phyloP scores from a whole-genome alignment of 768 basidiomycete genomes.

The Pisolithus tinctorius region DNA sequence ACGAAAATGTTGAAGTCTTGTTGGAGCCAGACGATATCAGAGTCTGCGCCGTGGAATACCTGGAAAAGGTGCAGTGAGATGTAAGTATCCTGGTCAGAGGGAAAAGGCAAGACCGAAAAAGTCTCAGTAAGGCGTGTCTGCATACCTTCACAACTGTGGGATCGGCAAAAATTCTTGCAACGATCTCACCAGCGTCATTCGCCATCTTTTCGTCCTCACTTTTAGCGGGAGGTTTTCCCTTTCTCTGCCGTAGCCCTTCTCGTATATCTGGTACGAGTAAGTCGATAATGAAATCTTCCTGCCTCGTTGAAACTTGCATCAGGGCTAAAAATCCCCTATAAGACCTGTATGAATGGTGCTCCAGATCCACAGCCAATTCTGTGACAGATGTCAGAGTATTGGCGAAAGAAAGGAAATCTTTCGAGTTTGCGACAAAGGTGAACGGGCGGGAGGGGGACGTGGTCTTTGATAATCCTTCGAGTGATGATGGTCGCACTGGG shows the following conservation, averaged over 20 bases:
- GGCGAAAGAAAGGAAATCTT: slow-evolving; percentile 56
- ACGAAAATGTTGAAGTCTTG: slow-evolving; percentile 92
- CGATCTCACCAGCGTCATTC: slow-evolving; percentile 41
- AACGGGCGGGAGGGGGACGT: slow-evolving; percentile 33
- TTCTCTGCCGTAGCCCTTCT: slow-evolving; percentile 65
- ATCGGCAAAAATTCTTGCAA: slow-evolving; percentile 53
- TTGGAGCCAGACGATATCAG: slow-evolving; percentile 94
- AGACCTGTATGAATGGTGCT: slow-evolving; percentile 85
- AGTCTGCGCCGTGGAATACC: slow-evolving; percentile 94
- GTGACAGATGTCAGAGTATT: slow-evolving; percentile 52
- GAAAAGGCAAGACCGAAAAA: not conserved
- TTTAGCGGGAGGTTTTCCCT: slow-evolving; percentile 22
- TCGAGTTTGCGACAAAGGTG: slow-evolving; percentile 59
- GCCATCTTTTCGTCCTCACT: slow-evolving; percentile 13
- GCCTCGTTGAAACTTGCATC: slow-evolving; percentile 85
- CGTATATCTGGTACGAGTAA: slow-evolving; percentile 55
- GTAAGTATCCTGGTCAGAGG: not conserved
- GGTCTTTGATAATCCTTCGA: slow-evolving; percentile 43
- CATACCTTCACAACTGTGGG: slow-evolving; percentile 78
- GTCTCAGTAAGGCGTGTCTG: no score
- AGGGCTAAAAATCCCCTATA: slow-evolving; percentile 87
- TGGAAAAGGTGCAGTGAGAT: slow-evolving; percentile 20
- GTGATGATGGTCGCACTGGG: slow-evolving; percentile 48
- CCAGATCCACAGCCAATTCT: slow-evolving; percentile 91
- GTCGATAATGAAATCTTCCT: slow-evolving; percentile 86